phyloP scores from a whole-genome alignment of 2,329 filamentous ascomycete species.

The Bipolaris bicolor region DNA sequence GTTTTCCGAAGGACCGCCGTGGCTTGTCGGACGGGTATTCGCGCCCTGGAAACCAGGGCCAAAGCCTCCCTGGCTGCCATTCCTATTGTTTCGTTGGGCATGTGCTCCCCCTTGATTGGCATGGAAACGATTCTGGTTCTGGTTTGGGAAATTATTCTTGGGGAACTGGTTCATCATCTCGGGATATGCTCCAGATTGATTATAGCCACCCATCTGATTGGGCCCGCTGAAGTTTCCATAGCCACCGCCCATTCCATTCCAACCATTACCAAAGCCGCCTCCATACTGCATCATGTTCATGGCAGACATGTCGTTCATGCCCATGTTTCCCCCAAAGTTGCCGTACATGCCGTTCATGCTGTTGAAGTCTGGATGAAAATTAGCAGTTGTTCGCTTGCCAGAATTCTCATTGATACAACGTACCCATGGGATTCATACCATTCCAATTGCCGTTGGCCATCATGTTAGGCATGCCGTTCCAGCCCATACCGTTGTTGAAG shows the following conservation, averaged over 20 bases:
- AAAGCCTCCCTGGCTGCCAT: conserved; percentile 50
- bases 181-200: conserved; percentile 58
- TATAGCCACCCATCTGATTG: conserved; percentile 60
- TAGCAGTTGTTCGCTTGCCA: conserved; percentile 16
- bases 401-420: conserved; percentile 46
- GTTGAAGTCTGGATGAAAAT: conserved; percentile 37
- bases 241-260: conserved; percentile 72
- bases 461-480: conserved; percentile 54
- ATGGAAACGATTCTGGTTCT: conserved; percentile 77
- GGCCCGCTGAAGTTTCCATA: conserved; percentile 64
- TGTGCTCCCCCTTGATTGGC: conserved; percentile 66
- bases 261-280: conserved; percentile 67
- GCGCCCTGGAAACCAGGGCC: conserved; percentile 35
- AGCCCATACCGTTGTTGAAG: conserved; percentile 65
- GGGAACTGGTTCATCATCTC: conserved; percentile 60
- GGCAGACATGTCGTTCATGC: conserved; percentile 76
- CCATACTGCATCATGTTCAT: conserved; percentile 72
- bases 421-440: conserved; percentile 79
- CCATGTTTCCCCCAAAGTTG: conserved; percentile 71
- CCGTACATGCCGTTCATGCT: conserved; percentile 79
- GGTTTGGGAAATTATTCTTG: conserved; percentile 69
- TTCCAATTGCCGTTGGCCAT: conserved; percentile 69
- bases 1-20: conserved; percentile 36
- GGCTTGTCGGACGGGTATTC: conserved; percentile 42
- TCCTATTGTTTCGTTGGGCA: conserved; percentile 49